Percentiles rank a stretch among this genome's conserved stretches.
These are phyloP conservation scores for Panus rudis DNA, from an alignment of 768 basidiomycete genomes.

Conservation along the genomic window DNA sequence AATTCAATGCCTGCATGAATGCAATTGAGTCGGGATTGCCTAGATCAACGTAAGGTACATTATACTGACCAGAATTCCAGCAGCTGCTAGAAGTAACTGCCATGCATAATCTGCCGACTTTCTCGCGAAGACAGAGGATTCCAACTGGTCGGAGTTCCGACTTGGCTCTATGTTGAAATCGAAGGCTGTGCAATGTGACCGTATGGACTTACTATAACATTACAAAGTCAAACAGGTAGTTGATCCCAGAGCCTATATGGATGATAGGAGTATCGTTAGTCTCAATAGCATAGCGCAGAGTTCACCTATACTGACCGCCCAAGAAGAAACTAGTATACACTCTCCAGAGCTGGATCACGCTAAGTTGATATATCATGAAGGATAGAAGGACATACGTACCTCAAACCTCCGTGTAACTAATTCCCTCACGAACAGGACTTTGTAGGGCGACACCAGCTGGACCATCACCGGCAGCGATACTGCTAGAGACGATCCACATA, in stretches of 20 bases:
- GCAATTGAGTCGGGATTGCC: background rate
- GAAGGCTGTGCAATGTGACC: background rate
- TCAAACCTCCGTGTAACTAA: constrained; percentile 43
- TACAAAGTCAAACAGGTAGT: constrained; percentile 56
- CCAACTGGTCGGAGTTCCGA: constrained; percentile 58
- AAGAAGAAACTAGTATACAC: constrained; percentile 68
- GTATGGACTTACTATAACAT: constrained; percentile 53
- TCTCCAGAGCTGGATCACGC: constrained; percentile 56
- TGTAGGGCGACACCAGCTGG: constrained; percentile 45
- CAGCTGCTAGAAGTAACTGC: constrained; percentile 53
- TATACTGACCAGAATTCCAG: constrained; percentile 52
- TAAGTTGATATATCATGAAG: background rate
- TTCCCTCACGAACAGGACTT: constrained; percentile 44
- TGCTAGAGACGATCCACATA: constrained; percentile 52
- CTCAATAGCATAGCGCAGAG: background rate
- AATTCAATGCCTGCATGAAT: constrained; percentile 40
- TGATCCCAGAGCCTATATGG: constrained; percentile 39
- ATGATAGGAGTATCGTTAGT: background rate
- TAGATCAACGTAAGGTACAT: constrained; percentile 3
- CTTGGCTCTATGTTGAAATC: constrained; percentile 30
- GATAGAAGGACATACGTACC: constrained; percentile 30
- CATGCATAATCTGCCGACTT: constrained; percentile 73
- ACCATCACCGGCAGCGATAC: constrained; percentile 54
- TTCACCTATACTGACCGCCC: constrained; percentile 36
- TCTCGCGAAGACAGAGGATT: constrained; percentile 47